These are phyloP conservation scores for Thuja plicata DNA, from an alignment of 83 land plant genomes.

Conservation along the genomic window DNA sequence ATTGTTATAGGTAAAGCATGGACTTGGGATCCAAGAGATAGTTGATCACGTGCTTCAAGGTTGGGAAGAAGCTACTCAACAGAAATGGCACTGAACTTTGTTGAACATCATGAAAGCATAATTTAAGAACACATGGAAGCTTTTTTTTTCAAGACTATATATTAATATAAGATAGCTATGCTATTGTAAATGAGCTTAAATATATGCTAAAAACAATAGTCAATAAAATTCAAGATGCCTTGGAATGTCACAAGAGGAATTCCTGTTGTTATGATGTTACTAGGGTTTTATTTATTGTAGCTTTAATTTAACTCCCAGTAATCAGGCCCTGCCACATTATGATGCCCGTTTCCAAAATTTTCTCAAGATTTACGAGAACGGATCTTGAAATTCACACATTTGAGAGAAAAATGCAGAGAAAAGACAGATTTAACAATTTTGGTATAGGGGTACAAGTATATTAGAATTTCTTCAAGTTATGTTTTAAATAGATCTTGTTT, in stretches of 20 bases:
- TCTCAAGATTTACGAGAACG: no score
- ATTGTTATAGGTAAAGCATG: conserved; percentile 85
- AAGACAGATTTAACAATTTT: no score
- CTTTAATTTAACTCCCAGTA: no score
- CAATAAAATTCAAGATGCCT: not conserved
- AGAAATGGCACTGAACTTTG: conserved; percentile 41
- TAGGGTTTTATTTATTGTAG: not conserved
- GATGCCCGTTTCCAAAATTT: no score
- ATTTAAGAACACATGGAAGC: not conserved
- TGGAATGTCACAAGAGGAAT: not conserved
- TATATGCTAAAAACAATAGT: not conserved
- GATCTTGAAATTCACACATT: no score
- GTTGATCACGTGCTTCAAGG: conserved; percentile 72
- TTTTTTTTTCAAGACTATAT: not conserved
- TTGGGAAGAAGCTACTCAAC: conserved; percentile 71
- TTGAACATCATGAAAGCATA: not conserved
- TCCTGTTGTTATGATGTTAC: not conserved
- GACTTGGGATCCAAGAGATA: conserved; percentile 77
- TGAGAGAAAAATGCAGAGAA: no score
- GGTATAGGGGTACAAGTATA: no score
- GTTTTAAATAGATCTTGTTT: no score
- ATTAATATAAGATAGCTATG: not conserved
- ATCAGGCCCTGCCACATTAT: no score
- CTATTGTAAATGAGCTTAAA: not conserved
- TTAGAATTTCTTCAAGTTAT: no score